Evolutionary conservation across 1,284 basidiomycete genomes (phyloP).

Genomic region (Anthracocystis walkeri): DNA sequence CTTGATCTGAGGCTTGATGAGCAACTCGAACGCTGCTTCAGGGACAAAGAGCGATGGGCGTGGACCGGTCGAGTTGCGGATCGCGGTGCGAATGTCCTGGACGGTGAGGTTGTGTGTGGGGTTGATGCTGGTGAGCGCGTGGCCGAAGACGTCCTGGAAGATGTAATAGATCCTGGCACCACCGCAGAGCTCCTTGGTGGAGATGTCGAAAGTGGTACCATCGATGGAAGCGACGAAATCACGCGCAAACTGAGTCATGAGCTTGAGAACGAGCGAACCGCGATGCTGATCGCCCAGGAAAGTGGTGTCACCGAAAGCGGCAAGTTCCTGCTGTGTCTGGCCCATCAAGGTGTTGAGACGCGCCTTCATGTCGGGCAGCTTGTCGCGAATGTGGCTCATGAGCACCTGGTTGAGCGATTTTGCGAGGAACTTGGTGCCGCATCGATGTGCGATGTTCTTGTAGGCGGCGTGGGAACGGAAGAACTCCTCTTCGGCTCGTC

Average conservation of each 20-base stretch:
- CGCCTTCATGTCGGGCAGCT: constrained; percentile 99
- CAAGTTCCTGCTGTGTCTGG: constrained; percentile 97
- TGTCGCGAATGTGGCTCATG: constrained; percentile 97
- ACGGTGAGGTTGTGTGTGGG: constrained; percentile 90
- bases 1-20: constrained; percentile 99
- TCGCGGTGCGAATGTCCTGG: constrained; percentile 96
- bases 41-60: constrained; percentile 96
- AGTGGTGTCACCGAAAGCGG: constrained; percentile 93
- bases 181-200: constrained; percentile 97
- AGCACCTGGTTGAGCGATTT: constrained; percentile 95
- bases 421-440: constrained; percentile 93
- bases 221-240: constrained; percentile 98
- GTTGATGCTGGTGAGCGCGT: constrained; percentile 89
- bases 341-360: constrained; percentile 97
- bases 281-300: constrained; percentile 92
- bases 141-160: constrained; percentile 98
- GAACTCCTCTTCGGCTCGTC: constrained; percentile 89
- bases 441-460: constrained; percentile 94
- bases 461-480: constrained; percentile 91
- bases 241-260: constrained; percentile 98
- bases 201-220: constrained; percentile 95
- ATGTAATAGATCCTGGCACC: constrained; percentile 99
- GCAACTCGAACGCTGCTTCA: constrained; percentile 94
- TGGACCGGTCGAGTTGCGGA: constrained; percentile 97
- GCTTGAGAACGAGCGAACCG: constrained; percentile 73